Base-by-base conservation (phyloP, 257 asterid species). In the Paulownia fortunei region DNA sequence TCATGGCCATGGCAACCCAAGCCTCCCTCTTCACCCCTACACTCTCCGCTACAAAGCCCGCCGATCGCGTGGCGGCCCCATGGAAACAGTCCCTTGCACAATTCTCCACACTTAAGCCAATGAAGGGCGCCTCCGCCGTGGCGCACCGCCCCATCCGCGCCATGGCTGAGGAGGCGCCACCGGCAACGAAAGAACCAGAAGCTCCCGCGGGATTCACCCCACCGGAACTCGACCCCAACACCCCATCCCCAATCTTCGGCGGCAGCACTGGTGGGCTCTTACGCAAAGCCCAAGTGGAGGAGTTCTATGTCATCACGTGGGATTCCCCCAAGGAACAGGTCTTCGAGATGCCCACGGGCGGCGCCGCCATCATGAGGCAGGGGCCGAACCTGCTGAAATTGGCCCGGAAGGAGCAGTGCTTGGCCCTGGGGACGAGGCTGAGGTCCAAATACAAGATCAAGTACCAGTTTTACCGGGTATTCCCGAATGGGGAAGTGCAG, bases 291-390 rank as follows among this genome's bases (percentile, higher is more conserved):
- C 98, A 94, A 82, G 96, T 87, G 21, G 99, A 94, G 81, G 98
- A 94, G 74, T 94, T 94, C 86, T 90, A 94, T 74, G 98, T 91
- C 34, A 92, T 94, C 69, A 94, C 99, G 0, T 94, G 99, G 99
- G 96, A 90, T 0, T 94, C 99, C 0, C 97, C 99, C 0, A 92
- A 92, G 80, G 99, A 94, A 69, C 98, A 94, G 58, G 91, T 92
- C n/a, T 94, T 94, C 65, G 99, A 94, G 84, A 94, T 92, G 99
- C 97, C 98, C 1, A 94, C 98, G 0, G 98, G 99, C 58, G 99
- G 99, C 39, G 99, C 99, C 8, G 99, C 99, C 27, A 94, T 87
- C 78, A 94, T 94, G 99, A 79, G 98, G 39, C 73, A 91, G 83
- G 99, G 99, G 1, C 96, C 97, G 23, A 94, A 94, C 42, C 76